Conservation (phyloP, 2,329 filamentous ascomycete species). For the Talaromyces funiculosus region DNA sequence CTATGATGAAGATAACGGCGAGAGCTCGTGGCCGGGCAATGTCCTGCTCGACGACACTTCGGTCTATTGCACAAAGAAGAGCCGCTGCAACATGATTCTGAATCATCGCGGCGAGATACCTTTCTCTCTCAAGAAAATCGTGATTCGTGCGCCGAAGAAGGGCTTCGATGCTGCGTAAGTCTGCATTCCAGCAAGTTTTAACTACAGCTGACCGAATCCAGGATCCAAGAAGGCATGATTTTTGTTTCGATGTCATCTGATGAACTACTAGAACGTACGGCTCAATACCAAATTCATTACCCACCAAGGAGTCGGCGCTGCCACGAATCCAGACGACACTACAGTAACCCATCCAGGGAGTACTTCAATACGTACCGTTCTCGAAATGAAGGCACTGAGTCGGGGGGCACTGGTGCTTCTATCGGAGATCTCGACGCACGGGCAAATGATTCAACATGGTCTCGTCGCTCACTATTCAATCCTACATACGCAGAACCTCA, state of each 20-base stretch:
- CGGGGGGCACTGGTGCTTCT: constrained; percentile 16
- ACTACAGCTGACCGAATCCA: constrained; percentile 30
- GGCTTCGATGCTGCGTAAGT: constrained; percentile 84
- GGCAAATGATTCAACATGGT: constrained; percentile 7
- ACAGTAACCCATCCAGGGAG: constrained; percentile 34
- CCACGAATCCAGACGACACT: constrained; percentile 25
- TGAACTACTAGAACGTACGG: constrained; percentile 66
- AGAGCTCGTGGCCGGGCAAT: constrained; percentile 66
- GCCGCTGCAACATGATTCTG: constrained; percentile 79
- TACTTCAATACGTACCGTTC: constrained; percentile 35
- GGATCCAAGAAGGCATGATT: constrained; percentile 84
- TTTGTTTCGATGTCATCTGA: constrained; percentile 84
- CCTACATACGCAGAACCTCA: constrained; percentile 22
- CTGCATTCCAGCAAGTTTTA: neutral
- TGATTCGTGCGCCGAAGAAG: constrained; percentile 76
- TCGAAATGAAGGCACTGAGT: constrained; percentile 30
- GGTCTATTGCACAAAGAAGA: constrained; percentile 87
- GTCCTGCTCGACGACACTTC: constrained; percentile 74
- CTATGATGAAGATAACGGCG: constrained; percentile 53
- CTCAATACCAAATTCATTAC: constrained; percentile 70
- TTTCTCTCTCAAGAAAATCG: constrained; percentile 77
- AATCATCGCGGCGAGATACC: constrained; percentile 72
- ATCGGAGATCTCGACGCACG: constrained; percentile 23
- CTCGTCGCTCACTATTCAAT: neutral
- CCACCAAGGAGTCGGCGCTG: constrained; percentile 26